Percentiles rank a stretch among this genome's conserved stretches.
Evolutionary conservation across 768 basidiomycete genomes (phyloP).

Genomic region (Lentinula edodes): DNA sequence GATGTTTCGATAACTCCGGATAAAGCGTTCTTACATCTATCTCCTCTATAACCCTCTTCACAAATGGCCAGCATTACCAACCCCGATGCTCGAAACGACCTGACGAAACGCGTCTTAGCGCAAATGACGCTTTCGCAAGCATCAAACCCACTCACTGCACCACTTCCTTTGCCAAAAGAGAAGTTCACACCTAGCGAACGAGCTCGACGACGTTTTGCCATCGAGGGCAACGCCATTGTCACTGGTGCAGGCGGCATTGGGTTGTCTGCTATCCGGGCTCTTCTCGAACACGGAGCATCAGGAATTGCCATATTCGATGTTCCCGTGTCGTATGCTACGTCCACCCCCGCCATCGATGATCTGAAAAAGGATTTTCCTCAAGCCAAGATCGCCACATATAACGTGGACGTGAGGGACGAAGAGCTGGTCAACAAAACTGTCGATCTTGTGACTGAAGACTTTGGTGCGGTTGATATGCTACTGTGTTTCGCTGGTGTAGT

Average conservation of each 20-base stretch:
- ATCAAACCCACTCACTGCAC: constrained; percentile 26
- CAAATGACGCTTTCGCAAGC: constrained; percentile 26
- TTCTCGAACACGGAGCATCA: constrained; percentile 39
- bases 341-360: constrained; percentile 14
- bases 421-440: constrained; percentile 16
- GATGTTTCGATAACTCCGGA: background rate
- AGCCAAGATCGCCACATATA: constrained; percentile 24
- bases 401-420: constrained; percentile 32
- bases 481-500: constrained; percentile 41
- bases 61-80: background rate
- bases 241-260: constrained; percentile 38
- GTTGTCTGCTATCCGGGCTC: constrained; percentile 28
- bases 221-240: constrained; percentile 37
- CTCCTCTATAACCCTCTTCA: background rate
- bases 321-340: constrained; percentile 16
- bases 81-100: constrained; percentile 13
- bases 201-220: constrained; percentile 28
- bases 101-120: constrained; percentile 22
- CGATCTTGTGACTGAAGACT: constrained; percentile 16
- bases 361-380: constrained; percentile 24
- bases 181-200: constrained; percentile 15
- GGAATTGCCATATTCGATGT: constrained; percentile 28
- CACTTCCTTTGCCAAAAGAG: constrained; percentile 12
- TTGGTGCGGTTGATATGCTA: constrained; percentile 31
- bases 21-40: background rate